Evolutionary conservation across 495 filamentous ascomycete species (phyloP), one percentile per base, ranked within the genome.

Genomic region (Penicillium manginii): DNA sequence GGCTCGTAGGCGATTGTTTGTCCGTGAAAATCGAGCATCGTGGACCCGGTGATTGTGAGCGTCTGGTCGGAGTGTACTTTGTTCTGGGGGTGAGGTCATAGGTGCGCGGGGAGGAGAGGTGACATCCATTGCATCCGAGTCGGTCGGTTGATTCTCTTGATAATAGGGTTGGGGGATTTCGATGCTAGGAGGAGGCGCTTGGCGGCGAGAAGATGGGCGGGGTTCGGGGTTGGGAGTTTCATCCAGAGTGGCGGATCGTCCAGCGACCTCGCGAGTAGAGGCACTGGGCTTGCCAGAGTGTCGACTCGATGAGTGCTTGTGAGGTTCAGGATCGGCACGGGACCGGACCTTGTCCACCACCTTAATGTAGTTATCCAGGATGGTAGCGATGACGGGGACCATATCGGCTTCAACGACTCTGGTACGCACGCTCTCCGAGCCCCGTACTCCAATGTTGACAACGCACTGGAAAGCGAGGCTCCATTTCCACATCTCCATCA

Each of bases 401-500:
- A 98, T 96, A 69, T 98, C 94, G 60, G 94, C 94, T 77, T 98
- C 94, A 21, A 98, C 94, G 0, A 98, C 93, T 60, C 94, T 83
- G 46, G 96, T 97, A 50, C 94, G 83, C 52, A 98, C 94, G 58
- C 80, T 85, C 75, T 98, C 94, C 5, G 94, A 96, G 55, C 94
- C 94, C 55, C 94, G 86, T 62, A 98, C 94, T 22, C 94, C 94
- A 68, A 98, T 97, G 72, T 98, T 98, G 69, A 98, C 92, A 31
- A 97, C 93, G 72, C 96, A 98, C 69, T 98, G 94, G 68, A 98
- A 97, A 43, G 94, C 94, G 52, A 98, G 82, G 68, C 97, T 98
- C 94, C 94, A 98, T 79, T 98, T 98, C 96, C 94, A 98, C 90
- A 96, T 96, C 69, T 96, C 93, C 93, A 97, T 97, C 87, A 97